Evolutionary conservation across 305 asterid genomes (phyloP).

Genomic region (Solanum aculeatissimum): DNA sequence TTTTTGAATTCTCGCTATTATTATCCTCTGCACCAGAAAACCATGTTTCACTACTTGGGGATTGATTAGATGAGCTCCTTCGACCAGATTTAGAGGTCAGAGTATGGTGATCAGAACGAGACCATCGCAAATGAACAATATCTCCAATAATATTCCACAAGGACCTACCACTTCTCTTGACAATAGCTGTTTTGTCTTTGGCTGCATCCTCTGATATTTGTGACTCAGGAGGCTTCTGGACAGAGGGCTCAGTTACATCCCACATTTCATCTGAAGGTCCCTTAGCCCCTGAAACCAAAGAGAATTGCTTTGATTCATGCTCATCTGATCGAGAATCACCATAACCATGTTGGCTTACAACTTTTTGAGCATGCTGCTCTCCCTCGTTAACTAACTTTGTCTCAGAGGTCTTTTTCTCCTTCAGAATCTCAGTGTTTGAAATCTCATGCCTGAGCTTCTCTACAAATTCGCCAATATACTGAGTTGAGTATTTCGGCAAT

Average conservation of each 20-base stretch:
- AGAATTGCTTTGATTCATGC: slow-evolving; percentile 20
- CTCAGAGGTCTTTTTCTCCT: slow-evolving; percentile 30
- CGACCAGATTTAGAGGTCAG: slow-evolving; percentile 43
- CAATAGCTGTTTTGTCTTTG: slow-evolving; percentile 18
- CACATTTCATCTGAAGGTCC: slow-evolving; percentile 82
- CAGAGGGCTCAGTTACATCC: slow-evolving; percentile 47
- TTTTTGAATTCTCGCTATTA: slow-evolving; percentile 24
- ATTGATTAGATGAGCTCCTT: slow-evolving; percentile 59
- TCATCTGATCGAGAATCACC: slow-evolving; percentile 36
- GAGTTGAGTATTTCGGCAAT: slow-evolving; percentile 48
- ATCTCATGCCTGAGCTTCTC: slow-evolving; percentile 44
- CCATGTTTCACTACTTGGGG: slow-evolving; percentile 58
- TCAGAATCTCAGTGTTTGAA: slow-evolving; percentile 35
- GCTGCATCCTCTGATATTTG: slow-evolving; percentile 30
- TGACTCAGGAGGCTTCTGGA: slow-evolving; percentile 20
- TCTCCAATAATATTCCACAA: slow-evolving; percentile 66
- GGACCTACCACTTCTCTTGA: slow-evolving; percentile 66
- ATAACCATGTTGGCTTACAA: slow-evolving; percentile 9
- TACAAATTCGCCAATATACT: slow-evolving; percentile 48
- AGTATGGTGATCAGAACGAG: slow-evolving; percentile 43
- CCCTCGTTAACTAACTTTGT: slow-evolving; percentile 24
- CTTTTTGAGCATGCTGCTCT: slow-evolving; percentile 9
- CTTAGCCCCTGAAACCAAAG: slow-evolving; percentile 31
- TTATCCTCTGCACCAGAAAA: slow-evolving; percentile 77
- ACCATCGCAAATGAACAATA: slow-evolving; percentile 49